Conservation (phyloP, 805 yeast species). For the Spathaspora hagerdaliae region DNA sequence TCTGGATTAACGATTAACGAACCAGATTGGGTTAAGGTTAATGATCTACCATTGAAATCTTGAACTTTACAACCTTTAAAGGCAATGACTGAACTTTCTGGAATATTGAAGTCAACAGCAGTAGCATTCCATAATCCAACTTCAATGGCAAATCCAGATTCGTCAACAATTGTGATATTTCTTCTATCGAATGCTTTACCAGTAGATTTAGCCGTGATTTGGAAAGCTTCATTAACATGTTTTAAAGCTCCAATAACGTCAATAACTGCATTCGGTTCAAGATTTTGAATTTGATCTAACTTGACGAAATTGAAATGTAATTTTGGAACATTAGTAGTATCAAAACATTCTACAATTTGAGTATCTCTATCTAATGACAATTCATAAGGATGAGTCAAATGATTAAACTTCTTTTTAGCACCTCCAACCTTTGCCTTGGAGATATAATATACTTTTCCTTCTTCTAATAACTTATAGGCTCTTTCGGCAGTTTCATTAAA, state of each 20-base stretch:
- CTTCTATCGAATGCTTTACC: conserved; percentile 93
- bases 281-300: conserved; percentile 59
- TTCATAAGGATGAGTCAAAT: conserved; percentile 85
- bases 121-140: conserved; percentile 89
- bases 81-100: conserved; percentile 83
- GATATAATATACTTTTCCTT: conserved; percentile 84
- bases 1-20: conserved; percentile 80
- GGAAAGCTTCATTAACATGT: conserved; percentile 68
- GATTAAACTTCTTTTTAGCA: conserved; percentile 83
- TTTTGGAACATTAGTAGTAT: conserved; percentile 66
- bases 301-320: conserved; percentile 72
- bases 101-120: conserved; percentile 72
- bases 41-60: conserved; percentile 82
- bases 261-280: conserved; percentile 67
- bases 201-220: conserved; percentile 79
- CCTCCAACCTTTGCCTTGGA: conserved; percentile 76
- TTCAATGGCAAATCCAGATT: conserved; percentile 66
- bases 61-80: conserved; percentile 85
- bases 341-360: conserved; percentile 62
- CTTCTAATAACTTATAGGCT: conserved; percentile 71
- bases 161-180: conserved; percentile 82
- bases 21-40: conserved; percentile 78
- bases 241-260: conserved; percentile 88
- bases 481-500: conserved; percentile 84
- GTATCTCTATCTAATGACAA: conserved; percentile 78